These are phyloP conservation scores for Acacia pycnantha DNA, from an alignment of 331 rosid species.

Conservation along the genomic window DNA sequence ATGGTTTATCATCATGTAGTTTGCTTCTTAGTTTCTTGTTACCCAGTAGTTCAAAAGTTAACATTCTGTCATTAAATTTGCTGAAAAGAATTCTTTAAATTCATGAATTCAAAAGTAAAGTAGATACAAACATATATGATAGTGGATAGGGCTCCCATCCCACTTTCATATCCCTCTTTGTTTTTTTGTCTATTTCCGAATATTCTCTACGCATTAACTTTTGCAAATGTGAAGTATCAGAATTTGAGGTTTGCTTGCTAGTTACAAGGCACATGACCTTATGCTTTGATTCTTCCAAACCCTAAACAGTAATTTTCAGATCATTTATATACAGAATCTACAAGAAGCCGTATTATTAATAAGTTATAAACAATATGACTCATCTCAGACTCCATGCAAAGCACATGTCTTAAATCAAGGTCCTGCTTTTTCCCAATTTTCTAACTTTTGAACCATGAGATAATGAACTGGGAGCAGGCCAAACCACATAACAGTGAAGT, in stretches of 20 bases:
- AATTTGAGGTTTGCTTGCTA: neutral
- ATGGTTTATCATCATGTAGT: neutral
- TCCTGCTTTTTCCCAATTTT: neutral
- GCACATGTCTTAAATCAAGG: neutral
- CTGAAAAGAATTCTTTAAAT: neutral
- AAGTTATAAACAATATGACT: neutral
- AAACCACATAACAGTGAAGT: neutral
- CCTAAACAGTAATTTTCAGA: neutral
- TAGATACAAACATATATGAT: neutral
- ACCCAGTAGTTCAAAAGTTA: neutral
- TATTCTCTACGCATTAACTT: neutral
- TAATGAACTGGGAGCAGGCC: neutral
- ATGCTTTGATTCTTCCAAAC: neutral
- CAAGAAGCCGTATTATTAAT: neutral
- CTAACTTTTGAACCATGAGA: neutral
- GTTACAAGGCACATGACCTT: neutral
- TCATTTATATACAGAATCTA: neutral
- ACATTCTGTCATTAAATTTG: neutral
- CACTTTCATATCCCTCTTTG: neutral
- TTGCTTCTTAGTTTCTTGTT: neutral
- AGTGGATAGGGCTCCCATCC: neutral
- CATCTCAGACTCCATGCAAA: neutral
- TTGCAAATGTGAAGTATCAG: neutral
- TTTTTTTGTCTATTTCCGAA: neutral
- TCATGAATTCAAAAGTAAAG: neutral